A percentile compares a stretch with the other conserved stretches of the same genome.
Conservation (phyloP, 495 filamentous ascomycete genomes). For the Pseudoneurospora amorphoporcata region DNA sequence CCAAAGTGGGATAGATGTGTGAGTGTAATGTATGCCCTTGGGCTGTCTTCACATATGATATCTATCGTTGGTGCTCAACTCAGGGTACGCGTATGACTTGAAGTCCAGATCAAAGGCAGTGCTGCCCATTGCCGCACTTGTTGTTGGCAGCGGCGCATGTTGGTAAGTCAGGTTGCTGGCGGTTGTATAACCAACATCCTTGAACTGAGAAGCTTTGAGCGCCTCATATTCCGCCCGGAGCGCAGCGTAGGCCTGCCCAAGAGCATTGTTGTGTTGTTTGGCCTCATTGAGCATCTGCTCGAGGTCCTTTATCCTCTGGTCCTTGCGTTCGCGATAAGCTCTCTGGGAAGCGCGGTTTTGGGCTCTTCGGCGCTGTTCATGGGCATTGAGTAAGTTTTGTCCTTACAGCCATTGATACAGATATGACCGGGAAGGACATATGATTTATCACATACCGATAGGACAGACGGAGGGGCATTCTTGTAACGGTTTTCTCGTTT, state of each 20-base stretch:
- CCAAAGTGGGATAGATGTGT: neutral
- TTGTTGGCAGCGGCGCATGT: constrained; percentile 4
- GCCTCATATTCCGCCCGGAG: constrained; percentile 32
- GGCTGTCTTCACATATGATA: neutral
- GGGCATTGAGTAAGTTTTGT: neutral
- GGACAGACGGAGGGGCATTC: constrained; percentile 37
- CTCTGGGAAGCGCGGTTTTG: constrained; percentile 57
- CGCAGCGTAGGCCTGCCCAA: constrained; percentile 29
- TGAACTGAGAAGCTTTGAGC: constrained; percentile 24
- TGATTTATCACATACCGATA: constrained; percentile 28
- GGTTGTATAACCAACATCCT: constrained; percentile 13
- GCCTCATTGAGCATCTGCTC: constrained; percentile 60
- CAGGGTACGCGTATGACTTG: constrained; percentile 15
- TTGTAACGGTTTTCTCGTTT: constrained; percentile 42
- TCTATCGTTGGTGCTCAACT: constrained; percentile 8
- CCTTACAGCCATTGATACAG: neutral
- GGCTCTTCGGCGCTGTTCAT: constrained; percentile 40
- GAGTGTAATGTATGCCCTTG: neutral
- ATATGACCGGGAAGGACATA: neutral
- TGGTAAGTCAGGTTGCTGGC: constrained; percentile 8
- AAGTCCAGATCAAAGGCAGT: constrained; percentile 20
- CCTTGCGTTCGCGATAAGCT: constrained; percentile 77
- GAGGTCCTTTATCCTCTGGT: constrained; percentile 70
- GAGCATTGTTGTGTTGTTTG: constrained; percentile 33
- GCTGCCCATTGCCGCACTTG: constrained; percentile 6